phyloP scores from a whole-genome alignment of 2,329 filamentous ascomycete species.

The Aspergillus eucalypticola region DNA sequence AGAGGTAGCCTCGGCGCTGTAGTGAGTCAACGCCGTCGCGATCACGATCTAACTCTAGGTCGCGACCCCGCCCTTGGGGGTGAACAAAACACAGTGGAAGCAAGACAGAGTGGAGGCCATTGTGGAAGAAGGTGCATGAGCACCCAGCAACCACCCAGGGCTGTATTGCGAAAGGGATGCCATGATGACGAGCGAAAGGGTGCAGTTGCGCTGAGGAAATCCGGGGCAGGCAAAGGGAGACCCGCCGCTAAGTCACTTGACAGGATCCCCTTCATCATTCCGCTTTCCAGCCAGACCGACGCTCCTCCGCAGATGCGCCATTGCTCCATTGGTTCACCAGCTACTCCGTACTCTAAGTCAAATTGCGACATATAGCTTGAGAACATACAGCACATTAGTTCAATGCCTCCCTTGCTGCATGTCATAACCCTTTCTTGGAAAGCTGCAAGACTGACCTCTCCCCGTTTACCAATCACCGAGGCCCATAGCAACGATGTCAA shows the following conservation, averaged over 20 bases:
- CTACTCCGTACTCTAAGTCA: not conserved
- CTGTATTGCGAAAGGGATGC: constrained; percentile 20
- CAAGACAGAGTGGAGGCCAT: constrained; percentile 9
- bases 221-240: constrained; percentile 2
- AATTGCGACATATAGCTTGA: not conserved
- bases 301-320: not conserved
- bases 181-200: constrained; percentile 24
- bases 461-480: too few species aligned
- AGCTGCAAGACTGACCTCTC: not conserved
- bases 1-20: constrained; percentile 15
- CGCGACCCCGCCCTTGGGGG: constrained; percentile 38
- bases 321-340: not conserved
- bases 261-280: not conserved
- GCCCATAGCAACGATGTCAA: too few species aligned
- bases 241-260: constrained; percentile 6
- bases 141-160: constrained; percentile 20
- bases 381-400: not conserved
- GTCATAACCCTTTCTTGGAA: not conserved
- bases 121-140: not conserved
- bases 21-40: constrained; percentile 22
- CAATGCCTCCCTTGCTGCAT: not conserved
- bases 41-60: constrained; percentile 24
- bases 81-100: constrained; percentile 17
- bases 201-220: constrained; percentile 4
- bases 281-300: not conserved